Percentiles rank a stretch among this genome's conserved stretches.
Conservation (phyloP, 2,329 filamentous ascomycete species). For the Colletotrichum godetiae region DNA sequence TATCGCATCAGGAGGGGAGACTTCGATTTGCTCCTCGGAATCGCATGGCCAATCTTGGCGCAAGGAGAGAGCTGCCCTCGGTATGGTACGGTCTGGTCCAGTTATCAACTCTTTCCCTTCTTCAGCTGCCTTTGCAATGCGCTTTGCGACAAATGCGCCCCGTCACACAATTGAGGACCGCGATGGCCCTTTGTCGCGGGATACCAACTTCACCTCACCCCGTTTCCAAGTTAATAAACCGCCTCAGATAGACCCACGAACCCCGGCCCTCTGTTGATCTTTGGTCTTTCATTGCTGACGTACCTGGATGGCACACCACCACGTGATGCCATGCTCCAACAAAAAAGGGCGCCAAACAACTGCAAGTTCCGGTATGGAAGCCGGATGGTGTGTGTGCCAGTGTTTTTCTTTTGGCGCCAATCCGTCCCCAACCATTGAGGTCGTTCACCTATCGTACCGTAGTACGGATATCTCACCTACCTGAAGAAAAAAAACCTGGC, state of each 20-base stretch:
- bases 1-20: slow-evolving; percentile 2
- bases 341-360: slow-evolving; percentile 16
- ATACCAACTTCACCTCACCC: slow-evolving; percentile 5
- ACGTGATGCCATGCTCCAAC: background rate
- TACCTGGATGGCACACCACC: slow-evolving; percentile 28
- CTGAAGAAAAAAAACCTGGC: background rate
- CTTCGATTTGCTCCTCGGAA: background rate
- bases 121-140: background rate
- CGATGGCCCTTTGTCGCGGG: slow-evolving; percentile 20
- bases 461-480: background rate
- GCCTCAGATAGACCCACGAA: background rate
- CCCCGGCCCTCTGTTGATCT: slow-evolving; percentile 1
- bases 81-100: too few relatives aligned
- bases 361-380: slow-evolving; percentile 33
- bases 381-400: background rate
- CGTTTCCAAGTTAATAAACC: slow-evolving; percentile 15
- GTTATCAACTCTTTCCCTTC: background rate
- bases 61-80: background rate
- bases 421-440: slow-evolving; percentile 2
- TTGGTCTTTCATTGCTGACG: slow-evolving; percentile 1
- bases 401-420: slow-evolving; percentile 23
- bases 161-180: slow-evolving; percentile 22
- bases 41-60: slow-evolving; percentile 8
- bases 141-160: slow-evolving; percentile 11
- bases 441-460: background rate